Percentiles rank a stretch among this genome's conserved stretches.
These are phyloP conservation scores for Pseudocercospora fuligena DNA, from an alignment of 2,329 filamentous ascomycete genomes.

Conservation along the genomic window DNA sequence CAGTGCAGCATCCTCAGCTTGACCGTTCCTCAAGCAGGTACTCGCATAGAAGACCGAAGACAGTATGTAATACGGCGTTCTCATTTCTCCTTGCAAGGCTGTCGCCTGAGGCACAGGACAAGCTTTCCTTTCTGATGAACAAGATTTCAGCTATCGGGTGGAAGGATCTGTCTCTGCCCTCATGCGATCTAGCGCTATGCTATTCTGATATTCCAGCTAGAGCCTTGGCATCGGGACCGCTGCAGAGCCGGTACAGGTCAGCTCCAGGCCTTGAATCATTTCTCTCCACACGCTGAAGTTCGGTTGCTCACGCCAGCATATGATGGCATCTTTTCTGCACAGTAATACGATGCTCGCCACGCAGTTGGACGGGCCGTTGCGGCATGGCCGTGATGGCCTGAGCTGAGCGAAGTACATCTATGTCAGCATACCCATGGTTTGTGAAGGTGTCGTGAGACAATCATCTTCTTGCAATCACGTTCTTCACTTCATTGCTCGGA, in stretches of 20 bases:
- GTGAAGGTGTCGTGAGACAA: background rate
- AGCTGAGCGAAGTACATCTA: background rate
- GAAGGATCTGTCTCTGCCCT: background rate
- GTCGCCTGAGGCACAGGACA: background rate
- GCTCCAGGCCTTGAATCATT: background rate
- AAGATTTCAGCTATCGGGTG: background rate
- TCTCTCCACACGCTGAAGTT: background rate
- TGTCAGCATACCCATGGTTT: background rate
- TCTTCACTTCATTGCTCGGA: background rate
- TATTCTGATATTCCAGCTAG: background rate
- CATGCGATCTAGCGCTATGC: background rate
- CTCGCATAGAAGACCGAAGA: background rate
- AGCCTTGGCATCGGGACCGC: background rate
- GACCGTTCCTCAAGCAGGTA: background rate
- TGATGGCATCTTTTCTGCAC: background rate
- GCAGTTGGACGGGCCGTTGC: background rate
- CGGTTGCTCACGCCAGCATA: background rate
- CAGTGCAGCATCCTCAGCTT: background rate
- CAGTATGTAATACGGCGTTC: background rate
- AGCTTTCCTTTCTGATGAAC: background rate
- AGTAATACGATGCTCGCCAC: background rate
- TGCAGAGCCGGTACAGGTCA: background rate
- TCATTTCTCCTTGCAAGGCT: background rate
- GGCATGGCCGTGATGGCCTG: background rate
- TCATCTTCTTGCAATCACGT: background rate